These are phyloP conservation scores for Nigrograna mackinnonii DNA, from an alignment of 2,329 filamentous ascomycete genomes.

Conservation along the genomic window DNA sequence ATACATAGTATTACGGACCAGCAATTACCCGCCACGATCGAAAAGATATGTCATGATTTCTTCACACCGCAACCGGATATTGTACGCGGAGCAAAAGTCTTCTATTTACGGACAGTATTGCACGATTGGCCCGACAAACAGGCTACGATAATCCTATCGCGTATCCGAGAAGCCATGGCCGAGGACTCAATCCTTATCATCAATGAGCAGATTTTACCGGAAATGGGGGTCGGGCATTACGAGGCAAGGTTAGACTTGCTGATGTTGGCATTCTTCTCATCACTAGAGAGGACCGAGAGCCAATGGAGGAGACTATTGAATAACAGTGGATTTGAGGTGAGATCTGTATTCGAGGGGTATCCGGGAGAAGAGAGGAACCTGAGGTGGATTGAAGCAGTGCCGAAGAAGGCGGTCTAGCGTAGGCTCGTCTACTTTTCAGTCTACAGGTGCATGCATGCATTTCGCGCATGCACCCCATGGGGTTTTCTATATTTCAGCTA, in stretches of 20 bases:
- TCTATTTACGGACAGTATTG: not conserved
- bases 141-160: not conserved
- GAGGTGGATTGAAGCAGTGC: too few species aligned
- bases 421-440: too few species aligned
- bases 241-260: not conserved
- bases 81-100: not conserved
- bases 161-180: not conserved
- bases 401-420: too few species aligned
- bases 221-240: not conserved
- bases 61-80: not conserved
- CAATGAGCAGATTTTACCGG: not conserved
- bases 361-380: too few species aligned
- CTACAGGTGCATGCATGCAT: too few species aligned
- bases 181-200: not conserved
- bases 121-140: constrained; percentile 1
- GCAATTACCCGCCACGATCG: not conserved
- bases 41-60: not conserved
- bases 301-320: not conserved
- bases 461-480: too few species aligned
- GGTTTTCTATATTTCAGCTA: too few species aligned
- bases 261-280: not conserved
- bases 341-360: too few species aligned
- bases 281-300: not conserved
- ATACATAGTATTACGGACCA: not conserved
- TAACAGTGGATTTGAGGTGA: not conserved